These are phyloP conservation scores for Nannochloropsis granulata DNA, from an alignment of 108 stramenopile genomes.

Conservation along the genomic window DNA sequence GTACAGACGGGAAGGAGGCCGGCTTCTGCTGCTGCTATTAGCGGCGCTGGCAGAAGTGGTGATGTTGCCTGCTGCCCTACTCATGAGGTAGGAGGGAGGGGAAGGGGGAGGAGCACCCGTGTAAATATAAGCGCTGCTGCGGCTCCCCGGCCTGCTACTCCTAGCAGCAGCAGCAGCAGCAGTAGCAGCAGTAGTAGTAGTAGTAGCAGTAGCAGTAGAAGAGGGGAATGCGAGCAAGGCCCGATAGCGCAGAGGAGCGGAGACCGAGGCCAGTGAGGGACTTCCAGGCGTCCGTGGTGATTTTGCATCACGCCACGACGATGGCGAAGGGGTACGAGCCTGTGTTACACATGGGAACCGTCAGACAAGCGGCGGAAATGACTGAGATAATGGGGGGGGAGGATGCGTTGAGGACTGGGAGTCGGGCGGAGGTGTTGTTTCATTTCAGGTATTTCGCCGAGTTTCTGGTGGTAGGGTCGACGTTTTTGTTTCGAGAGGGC, in stretches of 20 bases:
- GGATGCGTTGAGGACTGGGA: not conserved
- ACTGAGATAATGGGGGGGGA: conserved; percentile 21
- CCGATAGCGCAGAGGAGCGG: too few species aligned
- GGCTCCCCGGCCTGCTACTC: too few species aligned
- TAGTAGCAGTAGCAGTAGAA: too few species aligned
- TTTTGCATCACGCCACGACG: conserved; percentile 50
- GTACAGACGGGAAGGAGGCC: not conserved
- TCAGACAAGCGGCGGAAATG: conserved; percentile 40
- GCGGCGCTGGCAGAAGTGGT: too few species aligned
- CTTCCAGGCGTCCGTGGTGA: conserved; percentile 44
- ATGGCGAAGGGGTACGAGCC: conserved; percentile 44
- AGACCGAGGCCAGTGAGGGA: not conserved
- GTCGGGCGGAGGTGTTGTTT: not conserved
- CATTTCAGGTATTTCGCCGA: conserved; percentile 36
- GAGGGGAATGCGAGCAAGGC: too few species aligned
- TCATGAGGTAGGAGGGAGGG: not conserved
- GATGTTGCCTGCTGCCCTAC: too few species aligned
- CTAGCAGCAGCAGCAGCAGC: too few species aligned
- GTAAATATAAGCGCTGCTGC: too few species aligned
- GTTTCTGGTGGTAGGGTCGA: conserved; percentile 32
- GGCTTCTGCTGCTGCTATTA: not conserved
- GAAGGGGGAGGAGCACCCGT: not conserved
- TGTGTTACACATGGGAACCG: conserved; percentile 43
- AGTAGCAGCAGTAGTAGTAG: too few species aligned
- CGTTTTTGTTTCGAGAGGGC: conserved; percentile 48